These are phyloP conservation scores for Candida sanyiensis DNA, from an alignment of 805 yeast species.

Conservation along the genomic window DNA sequence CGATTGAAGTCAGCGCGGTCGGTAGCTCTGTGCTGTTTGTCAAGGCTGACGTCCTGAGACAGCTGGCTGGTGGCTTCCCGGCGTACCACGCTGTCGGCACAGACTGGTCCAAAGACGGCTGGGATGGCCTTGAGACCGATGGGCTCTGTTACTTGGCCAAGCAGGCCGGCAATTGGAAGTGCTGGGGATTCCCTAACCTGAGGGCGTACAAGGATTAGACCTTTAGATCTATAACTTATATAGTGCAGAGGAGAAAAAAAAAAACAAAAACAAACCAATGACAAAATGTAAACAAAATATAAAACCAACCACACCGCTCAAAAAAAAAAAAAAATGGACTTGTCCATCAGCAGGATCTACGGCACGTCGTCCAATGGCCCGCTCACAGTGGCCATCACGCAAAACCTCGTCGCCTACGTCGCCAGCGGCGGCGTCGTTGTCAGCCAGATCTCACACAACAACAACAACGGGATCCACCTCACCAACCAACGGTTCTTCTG, in stretches of 20 bases:
- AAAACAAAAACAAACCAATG: too few species aligned
- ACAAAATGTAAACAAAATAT: too few species aligned
- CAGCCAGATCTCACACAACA: constrained; percentile 24
- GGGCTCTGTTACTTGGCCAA: constrained; percentile 46
- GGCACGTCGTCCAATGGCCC: constrained; percentile 45
- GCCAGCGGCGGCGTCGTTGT: constrained; percentile 61
- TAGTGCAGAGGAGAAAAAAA: too few species aligned
- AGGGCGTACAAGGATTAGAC: constrained; percentile 13
- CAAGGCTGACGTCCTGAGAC: constrained; percentile 37
- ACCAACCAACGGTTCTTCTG: constrained; percentile 45
- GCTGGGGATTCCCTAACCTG: constrained; percentile 46
- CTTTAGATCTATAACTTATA: too few species aligned
- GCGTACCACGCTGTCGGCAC: constrained; percentile 41
- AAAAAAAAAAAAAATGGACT: too few species aligned
- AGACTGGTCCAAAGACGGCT: constrained; percentile 45
- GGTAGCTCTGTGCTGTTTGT: constrained; percentile 47
- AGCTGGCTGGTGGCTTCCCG: constrained; percentile 41
- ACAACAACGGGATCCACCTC: constrained; percentile 18
- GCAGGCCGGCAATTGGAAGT: constrained; percentile 35
- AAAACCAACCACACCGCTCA: too few species aligned
- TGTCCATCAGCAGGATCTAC: constrained; percentile 27
- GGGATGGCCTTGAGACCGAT: constrained; percentile 50
- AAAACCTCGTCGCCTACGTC: constrained; percentile 42
- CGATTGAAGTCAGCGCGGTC: constrained; percentile 36
- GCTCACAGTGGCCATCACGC: constrained; percentile 36